A percentile compares a stretch with the other conserved stretches of the same genome.
phyloP scores from a whole-genome alignment of 2,329 filamentous ascomycete species.

The Mycosphaerelloides madeirae region DNA sequence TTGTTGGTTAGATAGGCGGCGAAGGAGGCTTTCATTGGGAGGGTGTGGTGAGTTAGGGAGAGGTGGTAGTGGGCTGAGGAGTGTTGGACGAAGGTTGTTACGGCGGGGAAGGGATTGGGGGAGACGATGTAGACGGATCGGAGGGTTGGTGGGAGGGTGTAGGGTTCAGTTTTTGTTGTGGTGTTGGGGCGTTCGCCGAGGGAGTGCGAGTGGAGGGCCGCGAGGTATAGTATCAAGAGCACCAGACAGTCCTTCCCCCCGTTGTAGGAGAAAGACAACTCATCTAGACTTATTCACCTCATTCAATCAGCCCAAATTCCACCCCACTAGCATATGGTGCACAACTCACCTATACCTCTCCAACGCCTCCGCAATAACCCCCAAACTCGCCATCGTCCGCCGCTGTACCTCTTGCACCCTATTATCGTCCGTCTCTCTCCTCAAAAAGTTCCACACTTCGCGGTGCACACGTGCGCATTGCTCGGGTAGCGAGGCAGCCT shows the following conservation, averaged over 20 bases:
- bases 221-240: slow-evolving; percentile 79
- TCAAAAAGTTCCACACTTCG: slow-evolving; percentile 63
- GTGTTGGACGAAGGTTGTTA: slow-evolving; percentile 73
- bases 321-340: neutral
- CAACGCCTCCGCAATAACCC: slow-evolving; percentile 70
- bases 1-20: slow-evolving; percentile 66
- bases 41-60: slow-evolving; percentile 65
- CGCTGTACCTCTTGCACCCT: slow-evolving; percentile 62
- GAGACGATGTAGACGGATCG: slow-evolving; percentile 88
- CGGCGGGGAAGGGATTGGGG: slow-evolving; percentile 74
- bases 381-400: slow-evolving; percentile 68
- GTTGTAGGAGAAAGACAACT: slow-evolving; percentile 91
- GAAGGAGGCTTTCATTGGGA: slow-evolving; percentile 78
- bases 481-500: slow-evolving; percentile 30
- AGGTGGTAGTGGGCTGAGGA: slow-evolving; percentile 69
- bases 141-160: slow-evolving; percentile 47
- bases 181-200: slow-evolving; percentile 24
- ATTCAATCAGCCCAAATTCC: slow-evolving; percentile 1
- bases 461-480: slow-evolving; percentile 51
- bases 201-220: slow-evolving; percentile 47
- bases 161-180: slow-evolving; percentile 19
- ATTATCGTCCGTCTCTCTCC: slow-evolving; percentile 52
- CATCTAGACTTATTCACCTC: slow-evolving; percentile 55
- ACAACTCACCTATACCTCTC: slow-evolving; percentile 64
- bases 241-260: slow-evolving; percentile 97